Evolutionary conservation across 2,329 filamentous ascomycete species (phyloP).

Genomic region (Pseudogymnoascus sp.): DNA sequence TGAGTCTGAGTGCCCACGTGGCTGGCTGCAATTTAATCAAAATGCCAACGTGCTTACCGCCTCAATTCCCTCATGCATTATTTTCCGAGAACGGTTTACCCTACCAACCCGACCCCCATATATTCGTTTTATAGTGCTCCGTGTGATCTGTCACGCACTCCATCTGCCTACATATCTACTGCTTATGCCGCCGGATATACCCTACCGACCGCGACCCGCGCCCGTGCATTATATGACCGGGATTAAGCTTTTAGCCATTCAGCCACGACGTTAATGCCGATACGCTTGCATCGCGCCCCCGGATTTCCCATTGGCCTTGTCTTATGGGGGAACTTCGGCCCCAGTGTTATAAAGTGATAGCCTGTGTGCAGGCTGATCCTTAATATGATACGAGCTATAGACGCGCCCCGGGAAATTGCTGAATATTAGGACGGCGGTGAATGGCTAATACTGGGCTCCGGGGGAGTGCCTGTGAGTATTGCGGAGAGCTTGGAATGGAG

Average conservation of each 20-base stretch:
- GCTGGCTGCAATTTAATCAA: background rate
- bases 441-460: background rate
- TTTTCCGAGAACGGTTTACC: background rate
- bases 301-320: background rate
- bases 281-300: background rate
- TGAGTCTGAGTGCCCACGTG: background rate
- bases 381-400: background rate
- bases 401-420: background rate
- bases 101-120: background rate
- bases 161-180: too few species aligned
- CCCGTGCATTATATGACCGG: background rate
- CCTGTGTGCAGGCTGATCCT: background rate
- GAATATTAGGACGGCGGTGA: background rate
- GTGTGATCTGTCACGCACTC: background rate
- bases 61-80: background rate
- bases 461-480: background rate
- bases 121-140: background rate
- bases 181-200: background rate
- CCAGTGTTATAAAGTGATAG: background rate
- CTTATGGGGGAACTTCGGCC: background rate
- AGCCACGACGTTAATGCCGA: background rate
- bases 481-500: background rate
- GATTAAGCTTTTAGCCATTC: slow-evolving; percentile 5
- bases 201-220: background rate
- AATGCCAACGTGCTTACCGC: background rate